Percentiles rank a stretch among this genome's conserved stretches.
phyloP scores from a whole-genome alignment of 73 alveolate species.

The Symbiodinium pilosum region DNA sequence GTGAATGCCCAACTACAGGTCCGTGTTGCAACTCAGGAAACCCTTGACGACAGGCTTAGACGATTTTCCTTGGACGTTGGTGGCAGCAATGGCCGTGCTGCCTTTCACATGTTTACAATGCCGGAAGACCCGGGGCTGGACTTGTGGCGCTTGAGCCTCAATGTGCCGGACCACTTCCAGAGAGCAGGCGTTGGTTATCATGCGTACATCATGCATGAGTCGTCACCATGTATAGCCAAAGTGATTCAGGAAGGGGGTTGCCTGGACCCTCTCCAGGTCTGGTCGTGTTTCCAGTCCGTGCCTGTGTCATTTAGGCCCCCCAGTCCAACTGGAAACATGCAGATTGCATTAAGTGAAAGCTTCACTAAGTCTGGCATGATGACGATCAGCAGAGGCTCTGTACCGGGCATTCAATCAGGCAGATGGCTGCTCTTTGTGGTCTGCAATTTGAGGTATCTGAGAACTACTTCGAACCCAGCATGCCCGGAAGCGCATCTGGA shows the following conservation, averaged over 20 bases:
- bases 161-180: neutral
- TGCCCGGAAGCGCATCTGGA: neutral
- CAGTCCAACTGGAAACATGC: neutral
- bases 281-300: conserved; percentile 58
- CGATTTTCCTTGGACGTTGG: neutral
- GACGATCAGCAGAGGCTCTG: conserved; percentile 30
- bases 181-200: neutral
- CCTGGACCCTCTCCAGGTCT: conserved; percentile 18
- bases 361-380: neutral
- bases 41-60: neutral
- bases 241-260: conserved; percentile 39
- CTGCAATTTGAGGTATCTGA: conserved; percentile 20
- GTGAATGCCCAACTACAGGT: neutral
- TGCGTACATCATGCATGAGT: conserved; percentile 34
- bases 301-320: conserved; percentile 34
- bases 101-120: conserved; percentile 43
- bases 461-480: too few relatives aligned
- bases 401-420: conserved; percentile 41
- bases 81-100: conserved; percentile 32
- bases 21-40: neutral
- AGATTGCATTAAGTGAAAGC: conserved; percentile 12
- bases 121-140: conserved; percentile 15
- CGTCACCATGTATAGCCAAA: conserved; percentile 38
- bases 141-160: conserved; percentile 17
- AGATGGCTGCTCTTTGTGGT: conserved; percentile 65